Percentiles rank a stretch among this genome's conserved stretches.
These are phyloP conservation scores for Ascosphaera aggregata DNA, from an alignment of 2,329 filamentous ascomycete genomes.

Conservation along the genomic window DNA sequence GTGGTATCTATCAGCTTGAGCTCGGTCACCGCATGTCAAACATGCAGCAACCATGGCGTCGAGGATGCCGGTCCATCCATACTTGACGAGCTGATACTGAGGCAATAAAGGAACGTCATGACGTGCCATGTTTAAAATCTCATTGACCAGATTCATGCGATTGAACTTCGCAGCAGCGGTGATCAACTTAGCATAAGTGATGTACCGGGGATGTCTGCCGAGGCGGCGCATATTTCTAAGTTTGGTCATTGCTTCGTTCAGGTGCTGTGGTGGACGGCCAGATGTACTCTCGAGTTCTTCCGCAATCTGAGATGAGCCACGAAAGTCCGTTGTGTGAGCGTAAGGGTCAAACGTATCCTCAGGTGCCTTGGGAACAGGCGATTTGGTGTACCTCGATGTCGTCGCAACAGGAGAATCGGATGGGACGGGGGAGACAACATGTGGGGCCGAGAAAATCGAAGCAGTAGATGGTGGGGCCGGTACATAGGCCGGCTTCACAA, in stretches of 20 bases:
- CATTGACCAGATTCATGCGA: constrained; percentile 59
- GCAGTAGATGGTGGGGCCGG: too few relatives aligned
- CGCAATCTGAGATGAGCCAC: constrained; percentile 73
- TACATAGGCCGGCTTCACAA: constrained; percentile 27
- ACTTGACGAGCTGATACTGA: constrained; percentile 70
- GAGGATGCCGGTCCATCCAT: constrained; percentile 89
- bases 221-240: constrained; percentile 86
- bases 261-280: constrained; percentile 45
- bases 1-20: constrained; percentile 65
- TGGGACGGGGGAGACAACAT: too few relatives aligned
- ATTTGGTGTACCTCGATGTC: constrained; percentile 19
- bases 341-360: constrained; percentile 86
- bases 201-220: constrained; percentile 80
- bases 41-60: constrained; percentile 93
- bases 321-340: constrained; percentile 73
- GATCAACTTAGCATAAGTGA: constrained; percentile 92
- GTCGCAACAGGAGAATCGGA: too few relatives aligned
- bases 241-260: constrained; percentile 59
- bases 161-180: constrained; percentile 67
- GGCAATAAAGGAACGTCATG: constrained; percentile 65
- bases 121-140: constrained; percentile 74
- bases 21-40: constrained; percentile 58
- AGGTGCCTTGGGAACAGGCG: constrained; percentile 31
- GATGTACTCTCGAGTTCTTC: constrained; percentile 67
- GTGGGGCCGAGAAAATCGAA: too few relatives aligned